phyloP scores from a whole-genome alignment of 1,139 yeast species.

The Geotrichum phurueaensis region DNA sequence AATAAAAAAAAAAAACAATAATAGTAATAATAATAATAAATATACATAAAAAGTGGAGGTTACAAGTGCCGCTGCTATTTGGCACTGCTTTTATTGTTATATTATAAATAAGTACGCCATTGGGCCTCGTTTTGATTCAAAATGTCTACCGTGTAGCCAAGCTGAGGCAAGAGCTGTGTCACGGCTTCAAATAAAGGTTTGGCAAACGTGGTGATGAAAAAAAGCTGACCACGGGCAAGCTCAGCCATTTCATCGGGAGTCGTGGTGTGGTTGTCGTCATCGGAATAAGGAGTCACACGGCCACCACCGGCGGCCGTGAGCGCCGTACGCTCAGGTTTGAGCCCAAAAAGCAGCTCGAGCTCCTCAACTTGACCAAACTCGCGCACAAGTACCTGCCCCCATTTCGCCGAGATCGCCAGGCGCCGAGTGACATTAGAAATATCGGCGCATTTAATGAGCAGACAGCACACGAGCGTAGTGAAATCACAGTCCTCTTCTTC shows the following conservation, averaged over 20 bases:
- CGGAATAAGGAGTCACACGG: slow-evolving; percentile 24
- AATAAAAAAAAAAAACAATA: no score
- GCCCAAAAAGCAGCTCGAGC: slow-evolving; percentile 42
- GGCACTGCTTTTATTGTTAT: background rate
- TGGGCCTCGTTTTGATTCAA: slow-evolving; percentile 42
- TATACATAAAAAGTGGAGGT: background rate
- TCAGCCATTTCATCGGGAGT: background rate
- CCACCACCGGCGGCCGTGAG: background rate
- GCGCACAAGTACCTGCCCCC: slow-evolving; percentile 74
- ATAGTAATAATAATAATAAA: no score
- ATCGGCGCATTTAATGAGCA: slow-evolving; percentile 87
- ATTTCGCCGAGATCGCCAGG: slow-evolving; percentile 64
- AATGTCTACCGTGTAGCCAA: slow-evolving; percentile 38
- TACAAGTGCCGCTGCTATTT: background rate
- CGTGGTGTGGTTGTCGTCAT: slow-evolving; percentile 17
- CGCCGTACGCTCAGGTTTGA: slow-evolving; percentile 20
- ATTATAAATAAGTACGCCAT: slow-evolving; percentile 33
- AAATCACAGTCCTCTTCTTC: slow-evolving; percentile 1
- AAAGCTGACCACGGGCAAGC: slow-evolving; percentile 71
- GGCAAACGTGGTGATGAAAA: slow-evolving; percentile 80
- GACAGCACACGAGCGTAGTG: slow-evolving; percentile 47
- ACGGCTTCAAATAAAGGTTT: slow-evolving; percentile 64
- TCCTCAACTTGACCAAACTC: slow-evolving; percentile 68
- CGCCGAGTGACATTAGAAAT: slow-evolving; percentile 88
- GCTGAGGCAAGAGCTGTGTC: slow-evolving; percentile 38